Conservation (phyloP, 768 basidiomycete genomes). For the Inosperma sp. region DNA sequence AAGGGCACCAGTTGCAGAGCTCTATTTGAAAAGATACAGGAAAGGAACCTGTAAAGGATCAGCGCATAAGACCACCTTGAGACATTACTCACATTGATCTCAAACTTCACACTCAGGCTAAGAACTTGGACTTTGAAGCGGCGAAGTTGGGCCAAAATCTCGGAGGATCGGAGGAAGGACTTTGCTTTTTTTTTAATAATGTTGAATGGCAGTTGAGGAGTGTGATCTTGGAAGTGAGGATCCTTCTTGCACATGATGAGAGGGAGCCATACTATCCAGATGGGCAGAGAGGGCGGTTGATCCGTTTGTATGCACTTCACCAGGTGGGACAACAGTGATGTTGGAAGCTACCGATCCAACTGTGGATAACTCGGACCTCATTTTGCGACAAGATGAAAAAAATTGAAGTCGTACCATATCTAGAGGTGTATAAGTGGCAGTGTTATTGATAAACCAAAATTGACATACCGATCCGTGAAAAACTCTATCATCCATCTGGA, state of each 20-base stretch:
- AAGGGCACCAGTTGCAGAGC: too few species aligned
- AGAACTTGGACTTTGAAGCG: constrained; percentile 44
- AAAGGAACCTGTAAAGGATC: constrained; percentile 66
- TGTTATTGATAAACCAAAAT: not conserved
- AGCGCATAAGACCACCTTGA: not conserved
- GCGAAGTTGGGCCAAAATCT: constrained; percentile 45
- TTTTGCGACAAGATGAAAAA: constrained; percentile 10
- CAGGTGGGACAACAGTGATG: constrained; percentile 31
- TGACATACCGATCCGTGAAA: constrained; percentile 41
- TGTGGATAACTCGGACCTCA: too few species aligned
- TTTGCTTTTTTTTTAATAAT: constrained; percentile 56
- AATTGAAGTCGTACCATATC: constrained; percentile 33
- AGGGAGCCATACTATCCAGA: constrained; percentile 12
- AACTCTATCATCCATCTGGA: constrained; percentile 42
- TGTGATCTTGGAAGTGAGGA: constrained; percentile 36
- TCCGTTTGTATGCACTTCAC: constrained; percentile 27
- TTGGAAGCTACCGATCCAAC: constrained; percentile 50
- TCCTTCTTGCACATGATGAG: constrained; percentile 14
- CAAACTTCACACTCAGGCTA: constrained; percentile 86
- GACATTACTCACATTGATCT: constrained; percentile 75
- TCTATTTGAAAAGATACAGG: too few species aligned
- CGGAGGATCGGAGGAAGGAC: constrained; percentile 77
- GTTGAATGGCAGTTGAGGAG: constrained; percentile 21
- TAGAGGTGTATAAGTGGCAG: constrained; percentile 15
- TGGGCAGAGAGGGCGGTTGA: constrained; percentile 10